Base-by-base conservation (phyloP, 2,329 filamentous ascomycete species). In the Nothophaeocryptopus gaeumannii region DNA sequence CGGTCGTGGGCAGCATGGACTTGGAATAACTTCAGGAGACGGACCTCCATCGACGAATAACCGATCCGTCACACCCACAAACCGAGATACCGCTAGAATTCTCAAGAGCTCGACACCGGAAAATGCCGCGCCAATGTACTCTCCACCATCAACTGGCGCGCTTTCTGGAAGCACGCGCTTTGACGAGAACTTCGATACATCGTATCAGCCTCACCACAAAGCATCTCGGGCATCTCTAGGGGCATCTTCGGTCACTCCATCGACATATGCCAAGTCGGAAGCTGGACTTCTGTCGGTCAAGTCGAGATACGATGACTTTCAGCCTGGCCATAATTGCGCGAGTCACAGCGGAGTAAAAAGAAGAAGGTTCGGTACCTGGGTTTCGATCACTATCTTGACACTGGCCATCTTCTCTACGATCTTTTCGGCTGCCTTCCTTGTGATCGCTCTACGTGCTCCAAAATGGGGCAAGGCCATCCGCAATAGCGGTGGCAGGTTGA, bases 371-470 rank as follows among this genome's bases (percentile, higher is more conserved):
- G 51, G 44, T 32, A 53, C 44, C 5, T 84, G 79, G 78, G 68
- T 84, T 8, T 69, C 71, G 5, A 54, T 71, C 9, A 63, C 61
- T 5, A 65, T 75, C 10, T 53, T 76, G 7, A 41, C 67, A 1
- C 64, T 76, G 5, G 83, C 82, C 0, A 45, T 86, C 1, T 85
- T 85, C 59, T 85, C 83, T 0, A 86, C 83, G 0, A 55, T 78
- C 2, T 72, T 85, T 46, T 85, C 82, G n/a, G 78, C 76, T 0
- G 68, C 87, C n/a, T 89, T 84, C 74, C 70, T 90, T 1, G 69
- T 78, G 1, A 73, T 85, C 4, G 82, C 85, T 0, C 68, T 87
- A 9, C 63, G 73, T 1, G 82, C 82, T 50, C 85, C 85, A 0
- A 72, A 79, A 54, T 90, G 82, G 68, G 83, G 83, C 8, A 71